phyloP scores from a whole-genome alignment of 768 basidiomycete species.

The Tephrocybe sp. region DNA sequence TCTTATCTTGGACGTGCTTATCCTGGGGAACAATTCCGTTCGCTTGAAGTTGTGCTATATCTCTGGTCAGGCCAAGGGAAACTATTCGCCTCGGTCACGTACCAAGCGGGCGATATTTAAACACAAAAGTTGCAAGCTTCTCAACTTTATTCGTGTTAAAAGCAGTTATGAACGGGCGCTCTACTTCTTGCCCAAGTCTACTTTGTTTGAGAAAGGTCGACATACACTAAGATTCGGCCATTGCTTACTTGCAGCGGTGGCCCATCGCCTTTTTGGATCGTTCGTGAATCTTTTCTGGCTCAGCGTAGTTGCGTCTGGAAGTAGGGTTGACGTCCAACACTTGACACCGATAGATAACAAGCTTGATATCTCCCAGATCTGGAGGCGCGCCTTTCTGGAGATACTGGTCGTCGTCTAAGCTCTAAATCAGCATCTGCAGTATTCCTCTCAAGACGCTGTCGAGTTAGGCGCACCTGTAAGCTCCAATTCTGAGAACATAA shows the following conservation, averaged over 20 bases:
- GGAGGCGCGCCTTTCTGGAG: conserved; percentile 5
- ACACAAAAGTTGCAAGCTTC: conserved; percentile 9
- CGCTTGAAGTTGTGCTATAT: conserved; percentile 15
- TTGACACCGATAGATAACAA: conserved; percentile 6
- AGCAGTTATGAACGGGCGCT: neutral
- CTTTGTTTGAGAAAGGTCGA: neutral
- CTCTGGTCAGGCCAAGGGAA: neutral
- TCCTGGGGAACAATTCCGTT: conserved; percentile 13
- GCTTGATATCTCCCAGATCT: conserved; percentile 16
- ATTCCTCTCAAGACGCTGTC: neutral
- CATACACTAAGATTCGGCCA: neutral
- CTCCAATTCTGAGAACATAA: conserved; percentile 19
- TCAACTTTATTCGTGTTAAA: neutral
- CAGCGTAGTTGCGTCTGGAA: neutral
- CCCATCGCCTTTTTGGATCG: conserved; percentile 17
- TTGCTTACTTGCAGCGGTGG: conserved; percentile 15
- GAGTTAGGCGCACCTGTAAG: conserved; percentile 15
- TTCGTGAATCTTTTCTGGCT: conserved; percentile 17
- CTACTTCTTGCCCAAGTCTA: conserved; percentile 11
- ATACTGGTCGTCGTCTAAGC: conserved; percentile 20
- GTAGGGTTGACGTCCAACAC: neutral
- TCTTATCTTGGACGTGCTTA: too few relatives aligned
- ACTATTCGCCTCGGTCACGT: neutral
- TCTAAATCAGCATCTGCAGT: neutral
- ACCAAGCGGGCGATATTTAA: conserved; percentile 21